Evolutionary conservation across 1,284 basidiomycete genomes (phyloP).

Genomic region (Tilletiaria anomala): DNA sequence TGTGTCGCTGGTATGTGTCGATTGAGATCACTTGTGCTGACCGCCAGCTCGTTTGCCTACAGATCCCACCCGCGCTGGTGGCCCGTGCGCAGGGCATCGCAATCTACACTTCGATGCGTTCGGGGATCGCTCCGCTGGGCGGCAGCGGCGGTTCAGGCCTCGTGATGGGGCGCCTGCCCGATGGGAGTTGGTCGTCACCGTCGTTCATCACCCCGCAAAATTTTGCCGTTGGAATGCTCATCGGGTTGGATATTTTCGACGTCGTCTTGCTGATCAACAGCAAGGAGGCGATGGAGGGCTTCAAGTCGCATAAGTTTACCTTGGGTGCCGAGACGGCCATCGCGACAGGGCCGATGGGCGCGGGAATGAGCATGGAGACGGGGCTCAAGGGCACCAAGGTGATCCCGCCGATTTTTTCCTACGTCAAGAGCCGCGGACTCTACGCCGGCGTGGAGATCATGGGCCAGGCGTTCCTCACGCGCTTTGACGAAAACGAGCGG

Average conservation of each 20-base stretch:
- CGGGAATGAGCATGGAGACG: constrained; percentile 43
- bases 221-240: constrained; percentile 35
- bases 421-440: constrained; percentile 38
- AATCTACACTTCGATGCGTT: no score
- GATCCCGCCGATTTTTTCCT: constrained; percentile 33
- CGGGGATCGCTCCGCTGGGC: constrained; percentile 46
- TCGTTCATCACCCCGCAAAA: constrained; percentile 46
- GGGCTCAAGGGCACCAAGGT: constrained; percentile 43
- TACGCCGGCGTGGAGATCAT: constrained; percentile 38
- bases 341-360: constrained; percentile 46
- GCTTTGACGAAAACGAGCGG: constrained; percentile 26
- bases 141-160: constrained; percentile 45
- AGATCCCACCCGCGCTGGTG: no score
- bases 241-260: constrained; percentile 34
- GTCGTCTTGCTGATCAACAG: constrained; percentile 42
- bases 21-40: no score
- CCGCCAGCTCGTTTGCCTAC: no score
- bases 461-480: constrained; percentile 32
- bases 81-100: no score
- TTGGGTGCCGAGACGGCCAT: constrained; percentile 45
- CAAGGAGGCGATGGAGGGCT: constrained; percentile 44
- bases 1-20: no score
- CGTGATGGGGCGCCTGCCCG: constrained; percentile 25
- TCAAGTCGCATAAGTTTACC: constrained; percentile 45
- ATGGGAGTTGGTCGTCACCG: constrained; percentile 44